These are phyloP conservation scores for Globisporangium carolinianum DNA, from an alignment of 352 stramenopile genomes.

Conservation along the genomic window DNA sequence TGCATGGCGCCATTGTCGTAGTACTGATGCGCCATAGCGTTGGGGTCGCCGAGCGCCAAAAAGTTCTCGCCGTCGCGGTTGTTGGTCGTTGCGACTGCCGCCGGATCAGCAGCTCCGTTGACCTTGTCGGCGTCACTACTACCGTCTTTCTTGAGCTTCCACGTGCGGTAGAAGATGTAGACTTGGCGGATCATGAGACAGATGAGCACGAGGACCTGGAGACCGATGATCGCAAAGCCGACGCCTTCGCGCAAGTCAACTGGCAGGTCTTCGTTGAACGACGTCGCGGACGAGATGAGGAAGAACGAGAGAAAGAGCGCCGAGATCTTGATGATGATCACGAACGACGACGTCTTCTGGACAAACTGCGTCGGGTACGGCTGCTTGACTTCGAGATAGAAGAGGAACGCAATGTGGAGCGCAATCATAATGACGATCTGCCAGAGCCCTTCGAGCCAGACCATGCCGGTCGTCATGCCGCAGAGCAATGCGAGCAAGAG, in stretches of 20 bases:
- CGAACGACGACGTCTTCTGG: conserved; percentile 81
- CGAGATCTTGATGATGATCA: conserved; percentile 89
- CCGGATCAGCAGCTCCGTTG: conserved; percentile 15
- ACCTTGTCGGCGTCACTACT: conserved; percentile 31
- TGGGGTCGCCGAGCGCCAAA: conserved; percentile 36
- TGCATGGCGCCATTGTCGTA: conserved; percentile 1
- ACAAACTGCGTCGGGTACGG: conserved; percentile 78
- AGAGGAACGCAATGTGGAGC: conserved; percentile 72
- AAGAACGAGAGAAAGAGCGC: conserved; percentile 79
- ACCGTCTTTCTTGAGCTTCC: conserved; percentile 64
- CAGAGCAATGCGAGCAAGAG: conserved; percentile 67
- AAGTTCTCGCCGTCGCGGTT: conserved; percentile 42
- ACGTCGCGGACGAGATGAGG: conserved; percentile 62
- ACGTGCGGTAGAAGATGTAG: conserved; percentile 86
- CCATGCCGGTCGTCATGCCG: conserved; percentile 75
- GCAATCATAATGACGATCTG: conserved; percentile 72
- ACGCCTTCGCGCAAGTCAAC: conserved; percentile 69
- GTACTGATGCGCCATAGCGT: conserved; percentile 8
- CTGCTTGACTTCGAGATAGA: conserved; percentile 81
- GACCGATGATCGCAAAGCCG: conserved; percentile 71
- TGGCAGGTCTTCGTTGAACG: conserved; percentile 59
- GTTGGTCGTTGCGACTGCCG: conserved; percentile 35
- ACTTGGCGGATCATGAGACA: conserved; percentile 78
- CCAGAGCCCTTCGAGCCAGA: conserved; percentile 65
- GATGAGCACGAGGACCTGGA: conserved; percentile 76